phyloP scores from a whole-genome alignment of 305 asterid species.

The Caryopteris hybrid region DNA sequence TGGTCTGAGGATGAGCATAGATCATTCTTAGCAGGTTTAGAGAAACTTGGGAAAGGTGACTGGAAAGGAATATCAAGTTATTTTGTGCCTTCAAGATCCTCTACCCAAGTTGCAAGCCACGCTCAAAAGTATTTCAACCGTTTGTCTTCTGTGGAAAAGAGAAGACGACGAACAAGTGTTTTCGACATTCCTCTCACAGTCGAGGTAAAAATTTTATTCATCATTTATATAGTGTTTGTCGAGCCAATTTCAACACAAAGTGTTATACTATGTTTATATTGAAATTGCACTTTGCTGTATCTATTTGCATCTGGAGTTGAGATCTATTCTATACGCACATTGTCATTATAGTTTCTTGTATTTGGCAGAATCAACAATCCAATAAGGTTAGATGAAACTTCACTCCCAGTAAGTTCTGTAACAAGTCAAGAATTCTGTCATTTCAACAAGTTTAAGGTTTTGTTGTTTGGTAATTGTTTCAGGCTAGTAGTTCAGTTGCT shows the following conservation, averaged over 20 bases:
- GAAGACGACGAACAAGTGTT: constrained; percentile 26
- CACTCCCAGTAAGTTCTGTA: constrained; percentile 5
- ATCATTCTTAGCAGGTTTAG: constrained; percentile 33
- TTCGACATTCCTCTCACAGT: constrained; percentile 26
- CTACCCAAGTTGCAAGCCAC: constrained; percentile 45
- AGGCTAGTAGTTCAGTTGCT: constrained; percentile 10
- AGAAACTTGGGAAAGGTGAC: constrained; percentile 35
- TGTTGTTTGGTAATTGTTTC: not conserved
- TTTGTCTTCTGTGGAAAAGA: constrained; percentile 11
- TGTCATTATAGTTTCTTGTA: no score
- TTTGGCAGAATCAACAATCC: constrained; percentile 10
- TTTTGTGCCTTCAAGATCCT: constrained; percentile 31
- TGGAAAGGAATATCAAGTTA: constrained; percentile 40
- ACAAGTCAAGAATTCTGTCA: not conserved
- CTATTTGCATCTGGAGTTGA: no score
- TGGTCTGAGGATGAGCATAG: constrained; percentile 45
- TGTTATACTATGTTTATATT: no score
- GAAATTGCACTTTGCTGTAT: no score
- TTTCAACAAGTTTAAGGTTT: not conserved
- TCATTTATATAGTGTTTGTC: no score
- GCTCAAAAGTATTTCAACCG: constrained; percentile 42
- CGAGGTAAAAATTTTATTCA: no score
- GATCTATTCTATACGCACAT: no score
- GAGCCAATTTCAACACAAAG: no score
- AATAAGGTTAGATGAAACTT: constrained; percentile 9